Base-by-base conservation (phyloP, 169 alveolate genomes). In the Eimeria praecox region DNA sequence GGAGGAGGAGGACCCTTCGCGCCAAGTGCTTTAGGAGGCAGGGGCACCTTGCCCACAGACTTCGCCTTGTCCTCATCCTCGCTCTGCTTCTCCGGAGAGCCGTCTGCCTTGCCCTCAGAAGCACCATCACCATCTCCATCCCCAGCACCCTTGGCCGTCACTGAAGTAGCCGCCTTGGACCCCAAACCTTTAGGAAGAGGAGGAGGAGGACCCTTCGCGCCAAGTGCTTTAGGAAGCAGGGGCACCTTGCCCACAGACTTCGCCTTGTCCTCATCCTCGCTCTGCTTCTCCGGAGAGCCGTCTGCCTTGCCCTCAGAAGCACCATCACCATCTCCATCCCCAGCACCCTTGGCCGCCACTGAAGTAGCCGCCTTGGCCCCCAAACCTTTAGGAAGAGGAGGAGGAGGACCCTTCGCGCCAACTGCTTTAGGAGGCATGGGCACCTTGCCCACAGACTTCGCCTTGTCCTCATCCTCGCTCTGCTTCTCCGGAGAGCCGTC, bases 71-170 rank as follows among this genome's bases (percentile, higher is more conserved):
- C n/a, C 56, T 22, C 30, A 40, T 33, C 24, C 30, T 75, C 56
- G n/a, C 30, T 12, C 24, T 75, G 27, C n/a, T 40, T 40, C 56
- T 42, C n/a, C 35, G 40, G 8, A 22, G 64, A 8, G 2, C 59
- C 90, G 1, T 46, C 89, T 16, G 35, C 90, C 90, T 46, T 46
- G 9, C 1, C 90, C 46, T 20, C 90, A 42, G 20, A 54, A 14
- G 6, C 90, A 4, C 44, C 90, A 3, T 2, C 42, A n/a, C 27
- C 64, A 35, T 24, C 71, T 5, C 22, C 90, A 10, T 4, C 71
- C 27, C 3, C 71, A 80, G 44, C 71, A 42, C n/a, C 90, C 44
- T 80, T 80, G 18, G 90, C 90, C 64, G 33, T 42, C 38, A 78
- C 89, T 40, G 89, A 30, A 78, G 89, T 40, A 64, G 18, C 33